phyloP scores from a whole-genome alignment of 2,329 filamentous ascomycete species.

The Fusarium chaquense region DNA sequence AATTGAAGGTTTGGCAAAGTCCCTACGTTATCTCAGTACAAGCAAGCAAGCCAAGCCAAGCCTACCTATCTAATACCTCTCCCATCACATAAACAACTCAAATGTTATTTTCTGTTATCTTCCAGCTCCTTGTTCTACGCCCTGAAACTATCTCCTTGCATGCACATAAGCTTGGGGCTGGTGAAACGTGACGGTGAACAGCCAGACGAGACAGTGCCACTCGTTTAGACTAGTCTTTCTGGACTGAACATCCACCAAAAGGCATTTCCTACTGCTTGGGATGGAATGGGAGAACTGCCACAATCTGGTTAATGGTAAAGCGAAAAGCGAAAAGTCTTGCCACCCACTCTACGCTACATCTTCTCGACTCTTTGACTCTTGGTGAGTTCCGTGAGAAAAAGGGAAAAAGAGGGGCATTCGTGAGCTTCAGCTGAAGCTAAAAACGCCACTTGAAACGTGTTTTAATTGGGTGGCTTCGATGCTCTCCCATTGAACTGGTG shows the following conservation, averaged over 20 bases:
- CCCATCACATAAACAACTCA: neutral
- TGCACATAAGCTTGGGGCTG: neutral
- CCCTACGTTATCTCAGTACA: too few species aligned
- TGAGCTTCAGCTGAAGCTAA: slow-evolving; percentile 20
- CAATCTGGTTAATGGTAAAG: neutral
- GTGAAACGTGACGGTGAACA: slow-evolving; percentile 9
- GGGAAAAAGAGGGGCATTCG: slow-evolving; percentile 7
- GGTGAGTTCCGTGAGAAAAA: neutral
- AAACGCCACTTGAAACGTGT: slow-evolving; percentile 24
- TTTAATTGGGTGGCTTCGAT: slow-evolving; percentile 25
- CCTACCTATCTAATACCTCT: too few species aligned
- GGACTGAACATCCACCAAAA: neutral
- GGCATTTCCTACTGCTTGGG: too few species aligned
- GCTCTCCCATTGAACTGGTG: slow-evolving; percentile 9
- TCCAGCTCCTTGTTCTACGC: neutral
- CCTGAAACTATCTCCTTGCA: neutral
- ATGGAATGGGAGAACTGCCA: neutral
- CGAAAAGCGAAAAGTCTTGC: neutral
- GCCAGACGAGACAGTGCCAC: neutral
- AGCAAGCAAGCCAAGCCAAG: too few species aligned
- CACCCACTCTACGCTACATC: neutral
- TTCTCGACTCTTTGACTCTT: neutral
- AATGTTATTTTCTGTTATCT: neutral
- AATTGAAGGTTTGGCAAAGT: too few species aligned
- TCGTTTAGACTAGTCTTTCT: neutral